These are phyloP conservation scores for Cryptomeria japonica DNA, from an alignment of 75 land plant genomes.

Conservation along the genomic window DNA sequence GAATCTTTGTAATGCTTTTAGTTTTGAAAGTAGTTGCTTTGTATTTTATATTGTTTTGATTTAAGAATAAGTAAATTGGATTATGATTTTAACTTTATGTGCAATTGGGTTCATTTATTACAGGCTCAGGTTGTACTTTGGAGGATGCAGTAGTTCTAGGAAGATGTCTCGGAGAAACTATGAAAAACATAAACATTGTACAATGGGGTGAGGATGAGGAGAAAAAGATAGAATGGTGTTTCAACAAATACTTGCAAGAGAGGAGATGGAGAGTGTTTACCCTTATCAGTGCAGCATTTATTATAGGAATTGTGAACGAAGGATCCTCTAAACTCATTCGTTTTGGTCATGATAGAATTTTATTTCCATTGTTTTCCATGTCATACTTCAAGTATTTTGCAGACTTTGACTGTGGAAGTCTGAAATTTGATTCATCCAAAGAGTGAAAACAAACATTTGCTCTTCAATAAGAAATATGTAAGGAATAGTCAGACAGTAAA, in stretches of 20 bases:
- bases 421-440: no score
- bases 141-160: constrained; percentile 62
- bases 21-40: no score
- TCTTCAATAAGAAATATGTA: no score
- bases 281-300: not conserved
- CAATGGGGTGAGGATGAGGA: constrained; percentile 12
- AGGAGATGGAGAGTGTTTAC: constrained; percentile 3
- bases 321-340: constrained; percentile 1
- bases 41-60: no score
- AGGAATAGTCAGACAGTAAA: no score
- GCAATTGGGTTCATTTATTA: no score
- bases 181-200: not conserved
- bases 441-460: no score
- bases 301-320: not conserved
- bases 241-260: constrained; percentile 17
- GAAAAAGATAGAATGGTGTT: constrained; percentile 20
- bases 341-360: constrained; percentile 17
- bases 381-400: not conserved
- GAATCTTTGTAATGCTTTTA: no score
- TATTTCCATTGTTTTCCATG: constrained; percentile 17
- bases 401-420: no score
- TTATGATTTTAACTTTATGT: no score
- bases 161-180: not conserved
- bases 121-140: constrained; percentile 68
- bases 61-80: no score